phyloP scores from a whole-genome alignment of 805 yeast genomes.

The Saccharomycopsis synnaedendra region DNA sequence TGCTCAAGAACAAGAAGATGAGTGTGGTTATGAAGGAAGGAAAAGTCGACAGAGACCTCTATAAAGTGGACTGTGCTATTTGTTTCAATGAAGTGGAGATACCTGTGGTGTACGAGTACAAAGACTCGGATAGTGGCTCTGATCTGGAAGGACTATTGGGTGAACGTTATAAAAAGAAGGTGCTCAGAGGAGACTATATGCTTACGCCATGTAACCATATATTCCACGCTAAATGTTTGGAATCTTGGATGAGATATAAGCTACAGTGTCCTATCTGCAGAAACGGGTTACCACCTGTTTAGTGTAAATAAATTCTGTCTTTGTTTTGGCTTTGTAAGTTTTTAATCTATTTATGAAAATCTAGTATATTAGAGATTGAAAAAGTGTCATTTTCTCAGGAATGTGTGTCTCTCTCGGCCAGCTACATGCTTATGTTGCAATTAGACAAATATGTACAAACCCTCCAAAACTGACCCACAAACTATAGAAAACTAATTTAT shows the following conservation, averaged over 20 bases:
- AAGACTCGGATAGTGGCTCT: slow-evolving; percentile 13
- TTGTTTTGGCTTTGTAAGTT: too few species aligned
- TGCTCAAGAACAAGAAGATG: slow-evolving; percentile 24
- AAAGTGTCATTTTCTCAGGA: too few species aligned
- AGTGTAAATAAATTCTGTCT: slow-evolving; percentile 11
- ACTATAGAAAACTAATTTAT: too few species aligned
- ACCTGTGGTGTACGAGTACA: slow-evolving; percentile 26
- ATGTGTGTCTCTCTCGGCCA: too few species aligned
- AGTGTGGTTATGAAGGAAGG: slow-evolving; percentile 16
- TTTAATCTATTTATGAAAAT: too few species aligned
- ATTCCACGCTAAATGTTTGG: slow-evolving; percentile 83
- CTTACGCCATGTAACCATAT: slow-evolving; percentile 87
- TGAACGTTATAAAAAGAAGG: slow-evolving; percentile 9
- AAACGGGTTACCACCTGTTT: slow-evolving; percentile 72
- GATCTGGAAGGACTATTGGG: slow-evolving; percentile 11
- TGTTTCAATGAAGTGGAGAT: slow-evolving; percentile 76
- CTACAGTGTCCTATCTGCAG: slow-evolving; percentile 93
- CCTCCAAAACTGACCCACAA: too few species aligned
- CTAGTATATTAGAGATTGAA: too few species aligned
- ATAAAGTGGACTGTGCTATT: slow-evolving; percentile 70
- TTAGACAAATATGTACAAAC: too few species aligned
- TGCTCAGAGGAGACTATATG: slow-evolving; percentile 40
- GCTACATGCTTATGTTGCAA: too few species aligned
- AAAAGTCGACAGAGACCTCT: slow-evolving; percentile 22
- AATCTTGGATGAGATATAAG: slow-evolving; percentile 87